phyloP scores from a whole-genome alignment of 2,329 filamentous ascomycete genomes.

The Macroventuria anomochaeta region DNA sequence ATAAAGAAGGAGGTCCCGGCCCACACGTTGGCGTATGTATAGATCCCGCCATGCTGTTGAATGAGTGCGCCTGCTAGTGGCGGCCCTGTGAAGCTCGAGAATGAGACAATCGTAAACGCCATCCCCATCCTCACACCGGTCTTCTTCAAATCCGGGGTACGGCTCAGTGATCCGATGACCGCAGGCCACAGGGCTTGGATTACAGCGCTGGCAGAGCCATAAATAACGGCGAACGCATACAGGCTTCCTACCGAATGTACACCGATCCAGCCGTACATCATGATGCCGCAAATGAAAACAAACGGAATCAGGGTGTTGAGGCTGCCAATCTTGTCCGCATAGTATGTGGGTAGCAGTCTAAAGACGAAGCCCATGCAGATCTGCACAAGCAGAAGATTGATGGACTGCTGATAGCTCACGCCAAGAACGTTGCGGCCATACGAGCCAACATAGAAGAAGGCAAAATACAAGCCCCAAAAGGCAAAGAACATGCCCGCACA shows the following conservation, averaged over 20 bases:
- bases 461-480: conserved; percentile 51
- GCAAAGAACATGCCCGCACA: conserved; percentile 46
- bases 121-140: conserved; percentile 46
- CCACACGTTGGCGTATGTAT: conserved; percentile 49
- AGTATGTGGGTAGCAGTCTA: conserved; percentile 56
- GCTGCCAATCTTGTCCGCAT: conserved; percentile 51
- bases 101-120: conserved; percentile 47
- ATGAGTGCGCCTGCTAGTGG: conserved; percentile 47
- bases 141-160: conserved; percentile 41
- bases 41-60: conserved; percentile 35
- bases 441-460: conserved; percentile 55
- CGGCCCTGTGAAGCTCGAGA: conserved; percentile 44
- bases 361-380: conserved; percentile 57
- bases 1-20: conserved; percentile 39
- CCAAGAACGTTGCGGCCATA: conserved; percentile 54
- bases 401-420: conserved; percentile 58
- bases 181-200: conserved; percentile 43
- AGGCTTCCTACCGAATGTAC: conserved; percentile 33
- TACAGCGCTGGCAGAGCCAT: conserved; percentile 38
- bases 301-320: conserved; percentile 57
- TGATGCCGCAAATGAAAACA: conserved; percentile 54
- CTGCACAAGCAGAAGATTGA: conserved; percentile 63
- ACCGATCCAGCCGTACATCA: conserved; percentile 49
- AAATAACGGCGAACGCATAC: conserved; percentile 42
- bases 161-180: conserved; percentile 40